Base-by-base conservation (phyloP, 2,329 filamentous ascomycete species). In the Chaetomium sp. region DNA sequence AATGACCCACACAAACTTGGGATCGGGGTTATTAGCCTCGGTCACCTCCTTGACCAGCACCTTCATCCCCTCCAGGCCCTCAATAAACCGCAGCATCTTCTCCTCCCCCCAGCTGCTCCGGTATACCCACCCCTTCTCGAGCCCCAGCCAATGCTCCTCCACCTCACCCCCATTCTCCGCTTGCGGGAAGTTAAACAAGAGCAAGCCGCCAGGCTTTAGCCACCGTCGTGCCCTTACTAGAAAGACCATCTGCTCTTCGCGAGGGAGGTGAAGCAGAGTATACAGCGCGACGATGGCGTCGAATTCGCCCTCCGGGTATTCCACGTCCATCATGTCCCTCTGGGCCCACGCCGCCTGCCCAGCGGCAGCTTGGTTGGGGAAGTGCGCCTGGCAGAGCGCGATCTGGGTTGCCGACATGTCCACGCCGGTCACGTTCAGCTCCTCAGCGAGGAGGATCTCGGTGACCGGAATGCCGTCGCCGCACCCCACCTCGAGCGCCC, bases 221-320 rank as follows among this genome's bases (percentile, higher is more conserved):
- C 84, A 87, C 7, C 47, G 51, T 0, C 65, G 68, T 23, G 85
- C 78, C 45, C 78, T 76, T n/a, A 60, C 45, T 25, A 87, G 68
- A 63, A 86, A 75, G 25, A 72, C 72, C 0, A 67, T 73, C 73
- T 87, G 84, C 70, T 86, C 83, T 1, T 74, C 73, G 6, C 78
- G 77, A 1, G 83, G 82, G 5, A 87, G 77, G 68, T 87, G 85
- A 59, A 85, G 81, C 59, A 87, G 72, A 38, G 80, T 83, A 72
- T 85, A 86, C 69, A 87, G 80, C 0, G 75, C 84, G 0, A 82
- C 69, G 1, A 85, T 78, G 4, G 79, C 82, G 64, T 85, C 79
- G 62, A 87, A 77, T 0, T 75, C 74, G 0, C 67, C 64, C 0
- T 69, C 49, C 5, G 51, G 42, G 58, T 79, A 79, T 2, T 69